These are phyloP conservation scores for Beauveria australis DNA, from an alignment of 2,329 filamentous ascomycete genomes.

Conservation along the genomic window DNA sequence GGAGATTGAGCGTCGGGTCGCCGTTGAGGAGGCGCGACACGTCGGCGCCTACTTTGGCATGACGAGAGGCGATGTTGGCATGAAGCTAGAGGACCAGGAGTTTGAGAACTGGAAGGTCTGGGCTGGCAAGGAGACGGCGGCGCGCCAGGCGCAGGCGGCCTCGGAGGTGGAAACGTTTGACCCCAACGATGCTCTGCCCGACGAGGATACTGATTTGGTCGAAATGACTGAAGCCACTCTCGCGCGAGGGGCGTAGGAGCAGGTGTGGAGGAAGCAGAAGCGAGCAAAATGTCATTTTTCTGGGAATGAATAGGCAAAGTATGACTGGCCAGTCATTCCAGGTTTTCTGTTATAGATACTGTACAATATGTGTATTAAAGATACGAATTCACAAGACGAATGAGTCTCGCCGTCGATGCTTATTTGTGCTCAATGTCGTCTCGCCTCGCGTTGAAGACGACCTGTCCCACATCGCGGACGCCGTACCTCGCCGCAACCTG, in stretches of 20 bases:
- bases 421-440: slow-evolving; percentile 10
- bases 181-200: slow-evolving; percentile 19
- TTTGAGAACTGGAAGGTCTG: slow-evolving; percentile 82
- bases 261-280: background rate
- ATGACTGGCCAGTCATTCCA: no score
- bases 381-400: background rate
- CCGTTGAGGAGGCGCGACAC: slow-evolving; percentile 76
- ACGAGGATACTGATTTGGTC: slow-evolving; percentile 18
- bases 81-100: slow-evolving; percentile 70
- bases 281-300: background rate
- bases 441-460: slow-evolving; percentile 32
- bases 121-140: slow-evolving; percentile 47
- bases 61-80: slow-evolving; percentile 63
- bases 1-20: slow-evolving; percentile 74
- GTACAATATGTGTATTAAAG: slow-evolving; percentile 16
- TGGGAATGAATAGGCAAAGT: background rate
- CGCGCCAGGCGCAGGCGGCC: slow-evolving; percentile 30
- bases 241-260: background rate
- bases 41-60: slow-evolving; percentile 87
- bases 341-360: slow-evolving; percentile 12
- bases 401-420: background rate
- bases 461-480: slow-evolving; percentile 28
- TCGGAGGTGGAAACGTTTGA: slow-evolving; percentile 41
- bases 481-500: slow-evolving; percentile 44
- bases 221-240: slow-evolving; percentile 12